Base-by-base conservation (phyloP, 2,329 filamentous ascomycete species). In the Alternaria ethzedia region DNA sequence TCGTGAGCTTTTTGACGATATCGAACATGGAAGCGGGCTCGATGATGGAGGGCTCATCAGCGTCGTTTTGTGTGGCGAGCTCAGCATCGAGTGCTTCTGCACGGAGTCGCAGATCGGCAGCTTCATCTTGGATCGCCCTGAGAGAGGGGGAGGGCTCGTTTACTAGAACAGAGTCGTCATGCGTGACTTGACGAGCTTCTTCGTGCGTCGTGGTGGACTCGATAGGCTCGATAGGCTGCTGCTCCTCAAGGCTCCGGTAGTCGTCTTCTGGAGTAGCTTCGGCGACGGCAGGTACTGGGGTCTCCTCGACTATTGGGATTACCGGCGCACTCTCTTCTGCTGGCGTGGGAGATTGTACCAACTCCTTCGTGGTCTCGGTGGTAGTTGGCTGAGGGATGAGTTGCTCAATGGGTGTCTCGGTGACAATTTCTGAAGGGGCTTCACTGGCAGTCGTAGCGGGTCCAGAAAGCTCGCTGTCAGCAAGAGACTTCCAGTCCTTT, bases 81-180 rank as follows among this genome's bases (percentile, higher is more conserved):
- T 68, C 62, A 46, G 61, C 26, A 17, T 76, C 71, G 11, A 78
- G 72, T 20, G 68, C 64, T 61, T 78, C 70, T 12, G 73, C 67
- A 25, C 72, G 76, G 26, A 74, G 59, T 54, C 57, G 74, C 49
- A 78, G 59, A n/a, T 73, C 67, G 41, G 69, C 58, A 21, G 67
- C 64, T 55, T 77, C 77, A 45, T 77, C 72, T 44, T 65, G 73
- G 3, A 75, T 15, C 8, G 69, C 67, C 57, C 73, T 66, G 13
- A 74, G 60, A 7, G 71, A 73, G 6, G 75, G 75, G 8, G 74
- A 78, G 3, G 70, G 57, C 30, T 65, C 63, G 8, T n/a, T 45
- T 45, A 46, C 12, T 41, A 49, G 20, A n/a, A 36, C 12, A 5
- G 26, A 21, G 6, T 30, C 17, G 21, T 59, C 43, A 12, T 60